phyloP scores from a whole-genome alignment of 192 early-diverging fungal genomes.

The Rhizoclosmatium sp. region DNA sequence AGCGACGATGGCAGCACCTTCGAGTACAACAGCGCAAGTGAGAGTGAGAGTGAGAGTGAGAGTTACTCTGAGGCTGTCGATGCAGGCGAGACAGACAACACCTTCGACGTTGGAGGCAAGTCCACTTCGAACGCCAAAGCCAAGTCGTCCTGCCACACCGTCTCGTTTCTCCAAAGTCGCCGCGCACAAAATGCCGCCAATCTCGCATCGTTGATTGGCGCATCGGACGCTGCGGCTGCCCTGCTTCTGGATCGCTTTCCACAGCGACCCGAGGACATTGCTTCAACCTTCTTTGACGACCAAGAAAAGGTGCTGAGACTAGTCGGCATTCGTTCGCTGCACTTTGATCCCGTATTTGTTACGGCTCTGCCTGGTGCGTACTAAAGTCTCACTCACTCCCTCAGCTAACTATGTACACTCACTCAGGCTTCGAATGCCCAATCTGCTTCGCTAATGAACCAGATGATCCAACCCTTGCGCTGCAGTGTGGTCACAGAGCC shows the following conservation, averaged over 20 bases:
- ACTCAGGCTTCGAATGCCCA: constrained; percentile 74
- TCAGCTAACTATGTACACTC: background rate
- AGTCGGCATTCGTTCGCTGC: background rate
- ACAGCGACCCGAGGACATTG: background rate
- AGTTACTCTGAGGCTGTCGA: no score
- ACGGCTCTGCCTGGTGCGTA: background rate
- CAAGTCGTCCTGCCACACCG: no score
- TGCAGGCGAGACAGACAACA: no score
- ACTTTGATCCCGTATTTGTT: background rate
- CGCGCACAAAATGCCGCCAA: no score
- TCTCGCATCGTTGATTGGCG: background rate
- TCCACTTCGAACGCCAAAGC: no score
- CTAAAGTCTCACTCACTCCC: background rate
- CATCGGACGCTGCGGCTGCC: background rate
- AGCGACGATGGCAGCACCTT: no score
- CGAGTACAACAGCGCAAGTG: no score
- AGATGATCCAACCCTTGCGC: constrained; percentile 27
- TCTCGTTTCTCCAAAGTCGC: no score
- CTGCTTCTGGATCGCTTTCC: background rate
- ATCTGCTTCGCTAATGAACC: constrained; percentile 75
- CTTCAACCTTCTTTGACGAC: background rate
- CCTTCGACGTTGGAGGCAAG: no score
- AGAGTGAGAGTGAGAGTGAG: no score
- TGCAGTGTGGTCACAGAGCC: constrained; percentile 88
- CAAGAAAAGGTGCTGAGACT: background rate